Percentiles rank a stretch among this genome's conserved stretches.
These are phyloP conservation scores for Amanita fuliginea DNA, from an alignment of 768 basidiomycete species.

Conservation along the genomic window DNA sequence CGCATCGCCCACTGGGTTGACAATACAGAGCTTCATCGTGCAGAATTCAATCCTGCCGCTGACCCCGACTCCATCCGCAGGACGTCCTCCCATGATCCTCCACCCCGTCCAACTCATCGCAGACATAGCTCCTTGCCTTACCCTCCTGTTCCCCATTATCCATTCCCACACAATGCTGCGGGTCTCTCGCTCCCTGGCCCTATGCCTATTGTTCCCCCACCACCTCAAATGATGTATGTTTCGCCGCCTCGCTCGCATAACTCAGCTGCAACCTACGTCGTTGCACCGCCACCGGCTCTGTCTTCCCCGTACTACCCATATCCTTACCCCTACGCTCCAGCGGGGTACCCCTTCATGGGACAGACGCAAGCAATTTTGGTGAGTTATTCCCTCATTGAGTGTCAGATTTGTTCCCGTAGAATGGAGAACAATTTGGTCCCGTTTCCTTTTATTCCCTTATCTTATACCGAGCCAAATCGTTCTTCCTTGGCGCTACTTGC, in stretches of 20 bases:
- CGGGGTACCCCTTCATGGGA: slow-evolving; percentile 1
- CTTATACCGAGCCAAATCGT: neutral
- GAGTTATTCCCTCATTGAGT: neutral
- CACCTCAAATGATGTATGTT: slow-evolving; percentile 1
- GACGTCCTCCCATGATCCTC: neutral
- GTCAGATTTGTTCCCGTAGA: neutral
- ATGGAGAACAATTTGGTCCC: neutral
- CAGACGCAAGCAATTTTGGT: slow-evolving; percentile 1
- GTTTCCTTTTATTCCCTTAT: neutral
- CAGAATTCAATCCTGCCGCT: slow-evolving; percentile 12
- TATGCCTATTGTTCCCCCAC: slow-evolving; percentile 3
- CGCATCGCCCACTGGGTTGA: slow-evolving; percentile 42
- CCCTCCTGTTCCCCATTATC: slow-evolving; percentile 2
- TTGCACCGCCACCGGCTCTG: slow-evolving; percentile 1
- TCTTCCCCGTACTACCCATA: slow-evolving; percentile 1
- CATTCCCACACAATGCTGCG: slow-evolving; percentile 1
- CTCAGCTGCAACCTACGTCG: slow-evolving; percentile 5
- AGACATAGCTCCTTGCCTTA: slow-evolving; percentile 5
- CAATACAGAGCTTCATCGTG: slow-evolving; percentile 29
- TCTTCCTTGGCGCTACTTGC: neutral
- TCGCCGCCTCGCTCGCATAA: neutral
- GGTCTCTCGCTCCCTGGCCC: slow-evolving; percentile 1
- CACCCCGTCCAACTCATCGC: slow-evolving; percentile 4
- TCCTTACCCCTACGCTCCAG: neutral
- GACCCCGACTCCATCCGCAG: neutral